A percentile compares a stretch with the other conserved stretches of the same genome.
Conservation (phyloP, 2,329 filamentous ascomycete genomes). For the Monilinia aucupariae region DNA sequence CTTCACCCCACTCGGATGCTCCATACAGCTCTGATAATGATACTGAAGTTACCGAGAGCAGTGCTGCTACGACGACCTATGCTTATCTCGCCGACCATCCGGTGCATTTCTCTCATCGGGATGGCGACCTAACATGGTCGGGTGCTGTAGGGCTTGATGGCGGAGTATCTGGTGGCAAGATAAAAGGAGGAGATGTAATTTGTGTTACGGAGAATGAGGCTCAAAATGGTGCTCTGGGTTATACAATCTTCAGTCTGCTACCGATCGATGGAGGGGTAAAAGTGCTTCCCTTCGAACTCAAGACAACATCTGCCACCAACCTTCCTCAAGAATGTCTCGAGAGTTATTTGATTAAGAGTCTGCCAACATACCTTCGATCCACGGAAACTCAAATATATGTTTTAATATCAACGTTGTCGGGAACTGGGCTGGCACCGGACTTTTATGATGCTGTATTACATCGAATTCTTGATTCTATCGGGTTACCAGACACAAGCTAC, state of each 20-base stretch:
- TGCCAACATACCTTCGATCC: conserved; percentile 38
- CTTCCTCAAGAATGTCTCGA: conserved; percentile 39
- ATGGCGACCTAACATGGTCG: conserved; percentile 21
- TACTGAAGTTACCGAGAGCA: conserved; percentile 17
- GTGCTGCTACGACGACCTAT: conserved; percentile 17
- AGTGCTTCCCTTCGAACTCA: conserved; percentile 29
- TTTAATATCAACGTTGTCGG: conserved; percentile 62
- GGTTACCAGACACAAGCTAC: conserved; percentile 40
- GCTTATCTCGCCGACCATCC: conserved; percentile 12
- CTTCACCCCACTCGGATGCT: conserved; percentile 16
- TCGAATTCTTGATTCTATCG: conserved; percentile 48
- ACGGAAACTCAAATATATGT: conserved; percentile 45
- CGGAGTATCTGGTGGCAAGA: conserved; percentile 8
- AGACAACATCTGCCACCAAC: conserved; percentile 32
- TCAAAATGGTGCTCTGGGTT: conserved; percentile 18
- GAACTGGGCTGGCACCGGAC: conserved; percentile 49
- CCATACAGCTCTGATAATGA: conserved; percentile 15
- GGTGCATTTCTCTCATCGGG: conserved; percentile 19
- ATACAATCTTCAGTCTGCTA: conserved; percentile 39
- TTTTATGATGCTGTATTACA: conserved; percentile 53
- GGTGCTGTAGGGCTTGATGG: conserved; percentile 1
- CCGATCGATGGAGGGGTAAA: conserved; percentile 20
- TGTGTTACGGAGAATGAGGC: conserved; percentile 27
- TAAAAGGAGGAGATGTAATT: conserved; percentile 35
- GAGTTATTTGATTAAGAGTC: conserved; percentile 35